phyloP scores from a whole-genome alignment of 1,284 basidiomycete species.

The Rhodotorula mucilaginosa region DNA sequence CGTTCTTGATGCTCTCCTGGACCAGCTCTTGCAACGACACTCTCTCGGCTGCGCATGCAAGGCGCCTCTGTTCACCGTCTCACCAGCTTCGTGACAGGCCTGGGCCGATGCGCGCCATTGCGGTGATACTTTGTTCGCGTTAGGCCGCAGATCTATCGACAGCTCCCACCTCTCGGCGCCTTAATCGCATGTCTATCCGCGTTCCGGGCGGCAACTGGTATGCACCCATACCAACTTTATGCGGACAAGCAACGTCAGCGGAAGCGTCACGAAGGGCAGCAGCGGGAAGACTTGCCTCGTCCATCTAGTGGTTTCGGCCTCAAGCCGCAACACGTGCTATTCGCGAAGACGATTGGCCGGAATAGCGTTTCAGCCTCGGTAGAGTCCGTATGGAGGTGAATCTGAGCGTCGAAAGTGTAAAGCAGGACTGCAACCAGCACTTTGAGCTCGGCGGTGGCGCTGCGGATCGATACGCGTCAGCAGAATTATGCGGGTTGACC shows the following conservation, averaged over 20 bases:
- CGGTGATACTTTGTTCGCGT: too few relatives aligned
- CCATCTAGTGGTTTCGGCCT: slow-evolving; percentile 4
- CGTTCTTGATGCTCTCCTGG: too few relatives aligned
- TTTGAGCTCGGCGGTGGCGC: slow-evolving; percentile 38
- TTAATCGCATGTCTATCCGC: too few relatives aligned
- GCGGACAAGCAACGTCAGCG: background rate
- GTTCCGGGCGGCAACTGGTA: slow-evolving; percentile 8
- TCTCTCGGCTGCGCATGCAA: too few relatives aligned
- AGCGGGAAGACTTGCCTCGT: slow-evolving; percentile 5
- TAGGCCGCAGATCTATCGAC: too few relatives aligned
- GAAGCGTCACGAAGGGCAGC: background rate
- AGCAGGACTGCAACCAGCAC: slow-evolving; percentile 24
- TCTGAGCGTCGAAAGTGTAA: slow-evolving; percentile 19
- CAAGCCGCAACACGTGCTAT: background rate
- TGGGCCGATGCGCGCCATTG: too few relatives aligned
- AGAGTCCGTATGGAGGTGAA: background rate
- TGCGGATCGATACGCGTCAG: background rate
- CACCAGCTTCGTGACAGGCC: too few relatives aligned
- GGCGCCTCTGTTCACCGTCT: too few relatives aligned
- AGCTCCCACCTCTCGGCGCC: too few relatives aligned
- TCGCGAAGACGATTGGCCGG: background rate
- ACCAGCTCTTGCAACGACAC: too few relatives aligned
- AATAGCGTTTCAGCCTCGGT: background rate
- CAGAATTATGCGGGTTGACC: too few relatives aligned
- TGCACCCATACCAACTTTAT: slow-evolving; percentile 24